phyloP scores from a whole-genome alignment of 2,329 filamentous ascomycete species.

The Dothidotthia symphoricarpi region DNA sequence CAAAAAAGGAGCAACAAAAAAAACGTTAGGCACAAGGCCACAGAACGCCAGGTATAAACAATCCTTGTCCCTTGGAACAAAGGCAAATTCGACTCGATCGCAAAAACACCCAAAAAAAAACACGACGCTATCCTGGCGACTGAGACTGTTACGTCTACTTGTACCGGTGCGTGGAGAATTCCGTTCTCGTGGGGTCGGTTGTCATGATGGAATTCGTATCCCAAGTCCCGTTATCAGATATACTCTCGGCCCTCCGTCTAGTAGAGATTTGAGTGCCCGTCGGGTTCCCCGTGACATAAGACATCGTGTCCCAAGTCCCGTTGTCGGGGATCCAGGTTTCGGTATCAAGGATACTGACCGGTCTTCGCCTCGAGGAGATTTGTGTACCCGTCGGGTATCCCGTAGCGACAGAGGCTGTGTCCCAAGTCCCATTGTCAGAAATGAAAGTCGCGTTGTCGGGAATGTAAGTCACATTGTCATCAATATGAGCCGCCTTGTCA shows the following conservation, averaged over 20 bases:
- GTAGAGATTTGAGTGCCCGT: constrained; percentile 19
- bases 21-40: background rate
- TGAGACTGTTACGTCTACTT: constrained; percentile 2
- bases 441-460: too few species aligned
- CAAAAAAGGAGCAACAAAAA: background rate
- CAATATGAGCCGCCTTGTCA: too few species aligned
- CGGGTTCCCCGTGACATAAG: constrained; percentile 16
- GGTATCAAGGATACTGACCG: constrained; percentile 18
- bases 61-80: too few species aligned
- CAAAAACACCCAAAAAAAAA: too few species aligned
- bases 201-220: constrained; percentile 25
- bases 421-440: constrained; percentile 26
- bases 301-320: constrained; percentile 31
- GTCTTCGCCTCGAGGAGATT: too few species aligned
- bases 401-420: constrained; percentile 22
- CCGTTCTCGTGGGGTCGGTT: constrained; percentile 17
- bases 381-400: constrained; percentile 19
- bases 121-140: too few species aligned
- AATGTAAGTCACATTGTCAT: too few species aligned
- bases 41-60: too few species aligned
- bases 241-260: constrained; percentile 11
- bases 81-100: too few species aligned
- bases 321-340: constrained; percentile 24
- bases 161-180: constrained; percentile 11
- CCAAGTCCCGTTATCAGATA: constrained; percentile 28